These are phyloP conservation scores for Gamarada debralockiae DNA, from an alignment of 495 filamentous ascomycete species.

Conservation along the genomic window DNA sequence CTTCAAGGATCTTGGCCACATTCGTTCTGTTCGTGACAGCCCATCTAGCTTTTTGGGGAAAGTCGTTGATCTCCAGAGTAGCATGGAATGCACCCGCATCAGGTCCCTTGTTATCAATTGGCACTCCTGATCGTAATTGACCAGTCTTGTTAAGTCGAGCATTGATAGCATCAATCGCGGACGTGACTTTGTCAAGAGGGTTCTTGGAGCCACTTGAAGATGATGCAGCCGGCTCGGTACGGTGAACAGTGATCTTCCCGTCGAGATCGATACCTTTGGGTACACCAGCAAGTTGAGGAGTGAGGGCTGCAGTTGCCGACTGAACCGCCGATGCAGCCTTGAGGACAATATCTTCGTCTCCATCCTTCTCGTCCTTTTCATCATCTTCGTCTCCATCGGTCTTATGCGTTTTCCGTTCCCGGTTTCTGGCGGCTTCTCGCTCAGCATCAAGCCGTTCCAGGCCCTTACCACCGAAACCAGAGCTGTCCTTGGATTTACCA, in stretches of 20 bases:
- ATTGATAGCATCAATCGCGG: conserved; percentile 82
- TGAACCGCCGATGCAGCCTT: conserved; percentile 64
- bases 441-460: conserved; percentile 88
- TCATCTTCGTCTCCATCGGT: conserved; percentile 87
- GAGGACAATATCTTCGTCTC: conserved; percentile 54
- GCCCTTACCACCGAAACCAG: conserved; percentile 93
- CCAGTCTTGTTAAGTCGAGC: conserved; percentile 80
- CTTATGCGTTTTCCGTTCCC: conserved; percentile 85
- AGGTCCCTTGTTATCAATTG: conserved; percentile 97
- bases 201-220: conserved; percentile 49
- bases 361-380: conserved; percentile 69
- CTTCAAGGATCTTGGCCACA: conserved; percentile 95
- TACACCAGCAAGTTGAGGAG: conserved; percentile 40
- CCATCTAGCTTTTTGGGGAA: conserved; percentile 98
- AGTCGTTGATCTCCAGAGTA: conserved; percentile 98
- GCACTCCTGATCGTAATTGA: conserved; percentile 83
- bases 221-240: conserved; percentile 54
- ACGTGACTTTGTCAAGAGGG: conserved; percentile 77
- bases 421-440: conserved; percentile 75
- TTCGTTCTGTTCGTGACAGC: conserved; percentile 98
- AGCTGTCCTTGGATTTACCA: conserved; percentile 83
- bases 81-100: conserved; percentile 97
- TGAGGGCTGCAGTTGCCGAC: conserved; percentile 44
- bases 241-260: conserved; percentile 76
- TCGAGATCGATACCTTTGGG: conserved; percentile 61